Percentiles rank a stretch among this genome's conserved stretches.
Evolutionary conservation across 2,329 filamentous ascomycete species (phyloP).

Genomic region (Clarireedia paspali): DNA sequence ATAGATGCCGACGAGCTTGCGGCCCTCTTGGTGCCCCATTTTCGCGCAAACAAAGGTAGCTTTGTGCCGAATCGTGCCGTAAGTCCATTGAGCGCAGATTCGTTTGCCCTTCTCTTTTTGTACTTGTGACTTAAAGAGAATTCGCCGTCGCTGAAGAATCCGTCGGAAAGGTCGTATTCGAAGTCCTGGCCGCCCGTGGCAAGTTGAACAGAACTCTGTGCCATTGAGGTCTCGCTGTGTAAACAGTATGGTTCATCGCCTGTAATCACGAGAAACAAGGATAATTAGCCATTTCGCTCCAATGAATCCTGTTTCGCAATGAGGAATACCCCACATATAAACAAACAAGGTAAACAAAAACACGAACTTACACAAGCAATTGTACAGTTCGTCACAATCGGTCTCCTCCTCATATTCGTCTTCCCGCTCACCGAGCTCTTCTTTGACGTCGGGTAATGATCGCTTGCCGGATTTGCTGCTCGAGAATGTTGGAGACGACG

Average conservation of each 20-base stretch:
- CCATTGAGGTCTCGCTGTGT: constrained; percentile 38
- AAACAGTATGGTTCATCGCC: constrained; percentile 53
- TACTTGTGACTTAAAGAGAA: constrained; percentile 38
- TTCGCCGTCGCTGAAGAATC: constrained; percentile 59
- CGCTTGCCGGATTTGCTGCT: constrained; percentile 51
- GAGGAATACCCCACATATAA: constrained; percentile 4
- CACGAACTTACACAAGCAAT: constrained; percentile 64
- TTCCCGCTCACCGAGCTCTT: constrained; percentile 69
- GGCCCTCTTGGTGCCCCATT: constrained; percentile 44
- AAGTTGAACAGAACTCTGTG: constrained; percentile 28
- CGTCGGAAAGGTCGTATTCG: constrained; percentile 56
- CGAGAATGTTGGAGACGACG: constrained; percentile 48
- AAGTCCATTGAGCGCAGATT: constrained; percentile 54
- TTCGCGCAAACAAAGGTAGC: constrained; percentile 44
- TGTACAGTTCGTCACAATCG: constrained; percentile 43
- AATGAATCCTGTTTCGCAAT: background rate
- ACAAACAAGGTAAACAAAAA: background rate
- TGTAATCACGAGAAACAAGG: constrained; percentile 29
- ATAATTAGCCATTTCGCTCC: constrained; percentile 2
- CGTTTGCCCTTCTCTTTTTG: constrained; percentile 51
- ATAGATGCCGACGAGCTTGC: constrained; percentile 22
- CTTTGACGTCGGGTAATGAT: constrained; percentile 72
- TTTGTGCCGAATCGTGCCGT: constrained; percentile 59
- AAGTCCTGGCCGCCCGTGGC: constrained; percentile 38
- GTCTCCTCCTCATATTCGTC: constrained; percentile 35